These are phyloP conservation scores for Starmerella tilneyi DNA, from an alignment of 805 yeast genomes.

Conservation along the genomic window DNA sequence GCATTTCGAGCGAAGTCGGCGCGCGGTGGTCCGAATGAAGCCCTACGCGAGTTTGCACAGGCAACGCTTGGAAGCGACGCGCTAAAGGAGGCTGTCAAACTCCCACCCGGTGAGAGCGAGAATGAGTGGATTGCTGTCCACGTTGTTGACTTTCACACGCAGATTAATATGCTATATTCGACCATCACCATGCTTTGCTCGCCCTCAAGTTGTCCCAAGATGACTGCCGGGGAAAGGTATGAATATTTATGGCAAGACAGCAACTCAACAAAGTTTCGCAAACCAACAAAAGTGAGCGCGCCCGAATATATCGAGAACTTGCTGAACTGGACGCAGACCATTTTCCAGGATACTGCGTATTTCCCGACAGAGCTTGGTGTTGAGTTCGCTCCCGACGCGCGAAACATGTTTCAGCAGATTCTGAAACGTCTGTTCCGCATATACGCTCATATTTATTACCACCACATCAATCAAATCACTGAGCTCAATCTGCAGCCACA, in stretches of 20 bases:
- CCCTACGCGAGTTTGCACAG: constrained; percentile 78
- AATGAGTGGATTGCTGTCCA: constrained; percentile 96
- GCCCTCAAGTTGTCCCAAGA: constrained; percentile 85
- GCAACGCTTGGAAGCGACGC: constrained; percentile 90
- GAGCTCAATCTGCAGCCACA: constrained; percentile 89
- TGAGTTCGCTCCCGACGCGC: constrained; percentile 82
- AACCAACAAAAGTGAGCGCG: constrained; percentile 82
- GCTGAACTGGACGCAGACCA: constrained; percentile 92
- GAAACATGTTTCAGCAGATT: constrained; percentile 68
- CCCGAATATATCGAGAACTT: constrained; percentile 89
- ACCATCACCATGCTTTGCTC: constrained; percentile 94
- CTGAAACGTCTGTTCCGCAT: constrained; percentile 86
- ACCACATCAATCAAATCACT: constrained; percentile 89
- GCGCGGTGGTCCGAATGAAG: constrained; percentile 27
- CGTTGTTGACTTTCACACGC: constrained; percentile 94
- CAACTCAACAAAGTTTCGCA: constrained; percentile 39
- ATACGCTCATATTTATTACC: constrained; percentile 95
- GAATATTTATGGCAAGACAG: constrained; percentile 93
- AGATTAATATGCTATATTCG: constrained; percentile 91
- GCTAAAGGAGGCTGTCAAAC: constrained; percentile 80
- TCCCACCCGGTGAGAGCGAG: constrained; percentile 84
- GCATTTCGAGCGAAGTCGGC: constrained; percentile 31
- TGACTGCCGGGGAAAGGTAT: constrained; percentile 96
- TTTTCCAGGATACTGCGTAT: constrained; percentile 77
- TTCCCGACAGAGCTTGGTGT: constrained; percentile 87